A percentile compares a stretch with the other conserved stretches of the same genome.
These are phyloP conservation scores for Coleophoma cylindrospora DNA, from an alignment of 2,329 filamentous ascomycete species.

Conservation along the genomic window DNA sequence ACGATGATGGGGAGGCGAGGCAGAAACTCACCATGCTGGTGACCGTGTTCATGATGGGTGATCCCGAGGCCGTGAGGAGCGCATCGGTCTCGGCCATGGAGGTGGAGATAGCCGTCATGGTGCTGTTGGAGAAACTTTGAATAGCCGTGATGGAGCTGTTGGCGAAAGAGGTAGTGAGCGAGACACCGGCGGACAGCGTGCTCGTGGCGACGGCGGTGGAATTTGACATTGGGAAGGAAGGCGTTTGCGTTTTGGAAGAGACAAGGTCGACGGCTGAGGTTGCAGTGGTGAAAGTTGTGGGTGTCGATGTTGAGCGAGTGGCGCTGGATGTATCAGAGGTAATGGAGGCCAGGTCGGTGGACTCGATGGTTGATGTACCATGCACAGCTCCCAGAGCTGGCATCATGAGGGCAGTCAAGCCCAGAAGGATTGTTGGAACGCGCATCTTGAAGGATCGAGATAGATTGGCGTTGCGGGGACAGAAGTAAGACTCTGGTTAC, in stretches of 20 bases:
- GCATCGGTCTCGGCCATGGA: background rate
- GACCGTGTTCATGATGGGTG: background rate
- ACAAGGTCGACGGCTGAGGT: background rate
- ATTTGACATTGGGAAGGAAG: background rate
- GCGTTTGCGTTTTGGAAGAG: background rate
- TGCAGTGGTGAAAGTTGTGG: background rate
- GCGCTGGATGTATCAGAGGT: slow-evolving; percentile 45
- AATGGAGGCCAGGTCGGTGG: slow-evolving; percentile 21
- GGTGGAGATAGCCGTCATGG: background rate
- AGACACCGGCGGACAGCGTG: background rate
- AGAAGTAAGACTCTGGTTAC: background rate
- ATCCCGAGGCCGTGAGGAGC: background rate
- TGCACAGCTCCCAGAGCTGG: background rate
- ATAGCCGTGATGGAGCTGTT: background rate
- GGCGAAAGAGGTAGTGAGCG: background rate
- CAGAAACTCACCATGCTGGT: background rate
- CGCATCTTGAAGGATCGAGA: background rate
- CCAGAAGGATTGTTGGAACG: background rate
- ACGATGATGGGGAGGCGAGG: no score
- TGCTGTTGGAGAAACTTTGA: background rate
- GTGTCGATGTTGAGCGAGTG: background rate
- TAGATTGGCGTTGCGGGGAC: background rate
- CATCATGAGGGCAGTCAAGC: background rate
- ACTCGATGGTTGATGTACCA: background rate
- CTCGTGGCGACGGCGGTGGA: background rate